Conservation (phyloP, 495 filamentous ascomycete genomes). For the Lophium mytilinum region DNA sequence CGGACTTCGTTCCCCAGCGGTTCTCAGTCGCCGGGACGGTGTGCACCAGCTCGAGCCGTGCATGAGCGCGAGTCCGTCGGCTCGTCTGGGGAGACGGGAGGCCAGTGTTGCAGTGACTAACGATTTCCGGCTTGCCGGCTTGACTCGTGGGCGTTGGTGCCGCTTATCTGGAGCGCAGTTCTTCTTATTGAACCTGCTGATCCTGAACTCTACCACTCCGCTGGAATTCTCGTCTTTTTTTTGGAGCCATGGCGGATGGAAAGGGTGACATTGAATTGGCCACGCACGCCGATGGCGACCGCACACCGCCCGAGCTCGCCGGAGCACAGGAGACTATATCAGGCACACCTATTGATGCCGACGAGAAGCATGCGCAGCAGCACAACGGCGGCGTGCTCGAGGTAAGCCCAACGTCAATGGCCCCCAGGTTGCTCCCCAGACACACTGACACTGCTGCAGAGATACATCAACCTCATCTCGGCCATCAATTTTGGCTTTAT, state of each 20-base stretch:
- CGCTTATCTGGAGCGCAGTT: background rate
- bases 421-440: background rate
- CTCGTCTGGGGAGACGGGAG: background rate
- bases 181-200: background rate
- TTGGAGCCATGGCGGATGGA: constrained; percentile 2
- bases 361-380: background rate
- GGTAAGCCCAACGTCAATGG: background rate
- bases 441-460: constrained; percentile 1
- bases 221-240: constrained; percentile 2
- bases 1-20: too few species aligned
- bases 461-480: constrained; percentile 21
- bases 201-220: constrained; percentile 4
- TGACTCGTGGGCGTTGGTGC: background rate
- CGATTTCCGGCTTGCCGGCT: background rate
- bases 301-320: background rate
- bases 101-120: background rate
- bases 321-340: background rate
- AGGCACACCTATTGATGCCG: background rate
- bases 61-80: background rate
- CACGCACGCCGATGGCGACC: background rate
- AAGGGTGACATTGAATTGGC: constrained; percentile 16
- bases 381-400: background rate
- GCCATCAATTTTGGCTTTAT: constrained; percentile 22
- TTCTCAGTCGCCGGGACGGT: too few species aligned
- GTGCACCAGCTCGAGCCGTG: background rate